These are phyloP conservation scores for Dactylis glomerata DNA, from an alignment of 176 grass and related monocot species.

Conservation along the genomic window DNA sequence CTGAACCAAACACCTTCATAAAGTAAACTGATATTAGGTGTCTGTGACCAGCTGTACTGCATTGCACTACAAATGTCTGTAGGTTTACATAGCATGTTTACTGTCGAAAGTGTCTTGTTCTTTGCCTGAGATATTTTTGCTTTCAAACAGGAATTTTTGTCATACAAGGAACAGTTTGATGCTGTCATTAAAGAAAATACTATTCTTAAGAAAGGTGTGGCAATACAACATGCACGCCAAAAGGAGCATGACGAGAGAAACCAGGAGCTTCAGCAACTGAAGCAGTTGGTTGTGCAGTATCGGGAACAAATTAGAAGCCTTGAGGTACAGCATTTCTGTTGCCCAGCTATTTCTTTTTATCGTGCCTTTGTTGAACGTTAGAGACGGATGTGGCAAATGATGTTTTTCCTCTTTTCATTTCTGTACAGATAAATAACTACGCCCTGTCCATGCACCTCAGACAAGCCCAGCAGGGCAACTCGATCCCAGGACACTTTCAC, in stretches of 20 bases:
- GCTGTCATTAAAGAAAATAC: slow-evolving; percentile 45
- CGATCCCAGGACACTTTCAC: slow-evolving; percentile 54
- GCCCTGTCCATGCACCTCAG: slow-evolving; percentile 62
- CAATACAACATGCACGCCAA: slow-evolving; percentile 73
- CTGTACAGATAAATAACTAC: slow-evolving; percentile 65
- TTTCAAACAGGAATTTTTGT: slow-evolving; percentile 46
- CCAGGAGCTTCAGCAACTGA: slow-evolving; percentile 63
- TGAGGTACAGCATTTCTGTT: slow-evolving; percentile 41
- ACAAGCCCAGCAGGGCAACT: slow-evolving; percentile 60
- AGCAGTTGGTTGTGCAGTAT: slow-evolving; percentile 60
- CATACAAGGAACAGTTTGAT: slow-evolving; percentile 65
- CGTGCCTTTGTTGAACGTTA: neutral
- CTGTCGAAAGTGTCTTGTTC: neutral
- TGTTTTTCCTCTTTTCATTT: neutral
- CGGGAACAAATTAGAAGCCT: slow-evolving; percentile 73
- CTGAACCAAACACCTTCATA: no score
- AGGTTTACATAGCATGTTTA: neutral
- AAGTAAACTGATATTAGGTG: neutral
- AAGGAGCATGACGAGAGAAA: slow-evolving; percentile 53
- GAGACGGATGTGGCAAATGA: neutral
- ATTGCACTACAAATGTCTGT: neutral
- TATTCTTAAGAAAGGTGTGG: slow-evolving; percentile 72
- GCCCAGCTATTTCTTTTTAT: neutral
- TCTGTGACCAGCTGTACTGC: neutral
- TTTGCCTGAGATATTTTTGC: neutral